Evolutionary conservation across 2,329 filamentous ascomycete genomes (phyloP).

Genomic region (Alternaria atra): DNA sequence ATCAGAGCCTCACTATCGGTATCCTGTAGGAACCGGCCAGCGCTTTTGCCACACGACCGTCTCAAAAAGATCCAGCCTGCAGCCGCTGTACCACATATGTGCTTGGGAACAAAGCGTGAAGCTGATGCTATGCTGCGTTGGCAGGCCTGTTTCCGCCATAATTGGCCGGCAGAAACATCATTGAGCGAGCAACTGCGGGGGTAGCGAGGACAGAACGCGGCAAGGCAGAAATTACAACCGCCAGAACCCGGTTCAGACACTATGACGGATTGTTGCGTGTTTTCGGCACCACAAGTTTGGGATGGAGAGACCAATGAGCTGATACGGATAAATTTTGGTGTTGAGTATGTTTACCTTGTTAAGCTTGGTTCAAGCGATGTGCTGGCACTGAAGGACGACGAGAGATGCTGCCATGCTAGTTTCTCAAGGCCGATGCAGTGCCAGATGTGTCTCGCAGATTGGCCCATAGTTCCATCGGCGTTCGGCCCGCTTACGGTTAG

Average conservation of each 20-base stretch:
- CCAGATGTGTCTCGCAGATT: constrained; percentile 43
- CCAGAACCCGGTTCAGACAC: constrained; percentile 37
- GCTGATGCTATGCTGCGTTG: constrained; percentile 44
- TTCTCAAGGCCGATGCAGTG: constrained; percentile 35
- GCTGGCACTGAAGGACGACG: constrained; percentile 42
- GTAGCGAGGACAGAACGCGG: constrained; percentile 31
- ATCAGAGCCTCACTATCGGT: constrained; percentile 37
- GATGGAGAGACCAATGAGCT: constrained; percentile 37
- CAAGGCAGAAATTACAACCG: constrained; percentile 36
- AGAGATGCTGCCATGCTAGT: constrained; percentile 37
- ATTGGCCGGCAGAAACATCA: constrained; percentile 41
- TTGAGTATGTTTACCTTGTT: constrained; percentile 30
- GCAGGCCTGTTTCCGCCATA: constrained; percentile 34
- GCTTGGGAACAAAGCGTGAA: constrained; percentile 29
- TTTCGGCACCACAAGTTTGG: constrained; percentile 32
- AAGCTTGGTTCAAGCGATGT: constrained; percentile 41
- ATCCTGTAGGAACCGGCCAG: constrained; percentile 29
- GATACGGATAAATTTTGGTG: constrained; percentile 24
- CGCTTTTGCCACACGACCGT: constrained; percentile 36
- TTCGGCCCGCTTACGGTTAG: constrained; percentile 37
- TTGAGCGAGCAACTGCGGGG: constrained; percentile 37
- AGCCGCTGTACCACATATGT: constrained; percentile 33
- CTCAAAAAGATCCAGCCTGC: constrained; percentile 30
- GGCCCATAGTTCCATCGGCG: constrained; percentile 29
- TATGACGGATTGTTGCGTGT: constrained; percentile 41